These are phyloP conservation scores for Neurospora sp. DNA, from an alignment of 495 filamentous ascomycete species.

Conservation along the genomic window DNA sequence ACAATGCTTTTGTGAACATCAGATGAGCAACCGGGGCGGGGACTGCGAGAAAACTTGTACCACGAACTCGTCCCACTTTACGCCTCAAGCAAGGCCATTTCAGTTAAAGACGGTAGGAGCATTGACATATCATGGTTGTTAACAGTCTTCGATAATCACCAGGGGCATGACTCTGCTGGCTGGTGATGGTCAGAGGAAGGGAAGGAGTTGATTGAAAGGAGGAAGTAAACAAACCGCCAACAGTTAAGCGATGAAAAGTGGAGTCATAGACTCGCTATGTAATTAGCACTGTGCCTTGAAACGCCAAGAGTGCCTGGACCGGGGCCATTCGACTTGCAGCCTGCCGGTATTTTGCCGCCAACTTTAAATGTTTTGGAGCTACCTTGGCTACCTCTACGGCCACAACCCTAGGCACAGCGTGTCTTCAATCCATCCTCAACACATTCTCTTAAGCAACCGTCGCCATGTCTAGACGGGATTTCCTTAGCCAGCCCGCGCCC, in stretches of 20 bases:
- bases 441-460: background rate
- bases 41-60: background rate
- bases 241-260: background rate
- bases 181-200: background rate
- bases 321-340: background rate
- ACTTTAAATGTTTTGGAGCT: background rate
- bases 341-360: slow-evolving; percentile 1
- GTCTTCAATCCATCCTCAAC: background rate
- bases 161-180: no score
- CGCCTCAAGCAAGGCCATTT: background rate
- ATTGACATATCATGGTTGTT: no score
- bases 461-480: slow-evolving; percentile 74
- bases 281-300: background rate
- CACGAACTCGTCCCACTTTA: background rate
- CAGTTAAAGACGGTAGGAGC: background rate
- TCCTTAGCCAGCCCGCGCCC: slow-evolving; percentile 80
- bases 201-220: background rate
- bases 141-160: no score
- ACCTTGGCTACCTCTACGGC: background rate
- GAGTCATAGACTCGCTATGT: background rate
- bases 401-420: background rate
- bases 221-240: background rate
- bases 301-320: background rate
- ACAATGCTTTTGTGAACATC: background rate
- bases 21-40: background rate